Evolutionary conservation across 164 flowering plant genomes (phyloP), one percentile per base, ranked within the genome.

Genomic region (Aristolochia californica): DNA sequence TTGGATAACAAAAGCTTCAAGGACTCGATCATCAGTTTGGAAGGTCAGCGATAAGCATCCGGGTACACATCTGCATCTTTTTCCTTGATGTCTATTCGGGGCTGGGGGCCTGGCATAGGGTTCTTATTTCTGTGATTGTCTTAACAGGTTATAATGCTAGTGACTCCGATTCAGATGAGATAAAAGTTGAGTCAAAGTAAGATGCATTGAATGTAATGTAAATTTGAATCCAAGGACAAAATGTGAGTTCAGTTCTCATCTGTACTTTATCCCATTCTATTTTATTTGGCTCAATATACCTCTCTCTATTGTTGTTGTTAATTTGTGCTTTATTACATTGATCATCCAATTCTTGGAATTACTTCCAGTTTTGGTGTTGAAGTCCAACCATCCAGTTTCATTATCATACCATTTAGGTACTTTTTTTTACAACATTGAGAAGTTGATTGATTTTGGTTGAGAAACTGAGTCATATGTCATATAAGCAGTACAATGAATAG

Each of bases 1-100:
- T 60, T 93, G 99, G 97, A 79, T 93, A 28, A 62, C 60, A 12
- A 83, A 72, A 66, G 96, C 99, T 56, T 80, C 97, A 13, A 83
- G 53, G 70, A 68, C 60, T 65, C 78, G 95, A 47, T 72, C 85
- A 25, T 83, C 87, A 0, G 96, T 62, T 34, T 87, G 89, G 96
- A 79, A 77, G 69, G 85, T 84, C 16, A 60, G 84, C 16, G 80
- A 81, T 48, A 93, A 89, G 59, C 97, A 56, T 57, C 99, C 97
- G 64, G 83, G 85, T 81, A 55, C 59, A 51, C n/a, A 20, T 4
- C 52, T 21, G 0, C 17, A 16, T 43, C 21, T 66, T 44, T 44
- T 26, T 2, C 45, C 12, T 59, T 14, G 34, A 5, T 30, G 12
- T 54, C 7, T 13, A 1, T 23, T 38, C 54, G 25, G 57, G 62